Evolutionary conservation across 2,329 filamentous ascomycete species (phyloP).

Genomic region (Whalleya microplaca): DNA sequence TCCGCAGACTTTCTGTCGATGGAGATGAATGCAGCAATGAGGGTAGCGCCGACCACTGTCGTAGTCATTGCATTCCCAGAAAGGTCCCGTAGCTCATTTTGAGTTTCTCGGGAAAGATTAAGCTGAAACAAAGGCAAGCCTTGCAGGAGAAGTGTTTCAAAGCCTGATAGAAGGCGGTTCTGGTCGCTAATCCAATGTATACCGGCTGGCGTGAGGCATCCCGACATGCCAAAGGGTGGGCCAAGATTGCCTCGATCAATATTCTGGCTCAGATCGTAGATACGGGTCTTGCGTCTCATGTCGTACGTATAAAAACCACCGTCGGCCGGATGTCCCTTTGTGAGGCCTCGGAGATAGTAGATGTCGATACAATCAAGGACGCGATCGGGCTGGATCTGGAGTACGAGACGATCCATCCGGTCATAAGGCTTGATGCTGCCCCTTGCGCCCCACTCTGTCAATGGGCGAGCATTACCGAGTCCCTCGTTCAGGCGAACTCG

Average conservation of each 20-base stretch:
- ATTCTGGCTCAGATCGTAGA: constrained; percentile 74
- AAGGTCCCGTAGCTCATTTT: constrained; percentile 67
- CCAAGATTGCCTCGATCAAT: constrained; percentile 61
- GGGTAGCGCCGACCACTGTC: constrained; percentile 68
- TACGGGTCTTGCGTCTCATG: constrained; percentile 45
- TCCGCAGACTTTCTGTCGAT: constrained; percentile 4
- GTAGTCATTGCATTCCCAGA: constrained; percentile 82
- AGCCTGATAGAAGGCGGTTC: constrained; percentile 63
- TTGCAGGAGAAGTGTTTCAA: constrained; percentile 68
- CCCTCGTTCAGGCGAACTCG: constrained; percentile 52
- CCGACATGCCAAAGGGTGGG: constrained; percentile 58
- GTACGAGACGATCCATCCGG: constrained; percentile 37
- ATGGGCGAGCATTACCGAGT: constrained; percentile 58
- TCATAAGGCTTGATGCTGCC: constrained; percentile 44
- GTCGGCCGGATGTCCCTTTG: constrained; percentile 32
- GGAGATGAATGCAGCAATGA: constrained; percentile 61
- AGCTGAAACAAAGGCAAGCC: constrained; percentile 68
- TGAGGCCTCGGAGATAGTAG: constrained; percentile 54
- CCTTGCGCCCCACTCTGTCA: constrained; percentile 63
- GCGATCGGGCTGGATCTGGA: constrained; percentile 56
- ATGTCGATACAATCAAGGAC: constrained; percentile 71
- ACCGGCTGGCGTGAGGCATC: constrained; percentile 71
- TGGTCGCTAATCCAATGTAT: constrained; percentile 63
- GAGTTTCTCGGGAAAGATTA: constrained; percentile 64
- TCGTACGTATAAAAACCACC: constrained; percentile 48